Evolutionary conservation across 306 rosid species (phyloP).

Genomic region (Macrotyloma uniflorum): DNA sequence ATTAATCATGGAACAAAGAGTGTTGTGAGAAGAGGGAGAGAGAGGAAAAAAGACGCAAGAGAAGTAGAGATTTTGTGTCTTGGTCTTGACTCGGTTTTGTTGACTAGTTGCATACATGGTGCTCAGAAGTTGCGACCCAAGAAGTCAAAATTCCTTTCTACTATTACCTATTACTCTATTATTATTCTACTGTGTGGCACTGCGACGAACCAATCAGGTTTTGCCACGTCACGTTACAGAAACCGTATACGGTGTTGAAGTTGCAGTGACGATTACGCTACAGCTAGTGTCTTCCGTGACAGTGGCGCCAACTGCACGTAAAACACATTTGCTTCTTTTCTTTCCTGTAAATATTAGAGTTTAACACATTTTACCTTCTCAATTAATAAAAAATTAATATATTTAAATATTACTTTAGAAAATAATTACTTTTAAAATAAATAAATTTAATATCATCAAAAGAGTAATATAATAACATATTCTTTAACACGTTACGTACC

Average conservation of each 20-base stretch:
- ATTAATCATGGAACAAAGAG: background rate
- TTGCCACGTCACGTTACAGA: background rate
- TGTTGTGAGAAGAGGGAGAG: background rate
- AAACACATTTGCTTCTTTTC: too few relatives aligned
- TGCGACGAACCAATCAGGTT: background rate
- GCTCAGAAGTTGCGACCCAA: background rate
- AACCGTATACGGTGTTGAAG: background rate
- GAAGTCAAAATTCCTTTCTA: background rate
- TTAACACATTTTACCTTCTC: background rate
- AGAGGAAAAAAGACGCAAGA: too few relatives aligned
- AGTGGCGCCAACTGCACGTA: constrained; percentile 41
- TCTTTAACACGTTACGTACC: too few relatives aligned
- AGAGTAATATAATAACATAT: too few relatives aligned
- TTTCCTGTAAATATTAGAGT: too few relatives aligned
- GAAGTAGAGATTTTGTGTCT: background rate
- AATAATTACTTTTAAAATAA: too few relatives aligned
- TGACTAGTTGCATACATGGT: background rate
- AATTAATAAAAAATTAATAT: too few relatives aligned
- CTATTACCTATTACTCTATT: background rate
- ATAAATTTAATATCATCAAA: too few relatives aligned
- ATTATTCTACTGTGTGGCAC: background rate
- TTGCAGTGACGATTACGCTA: background rate
- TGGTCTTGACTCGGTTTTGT: constrained; percentile 14
- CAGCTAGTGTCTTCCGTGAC: background rate
- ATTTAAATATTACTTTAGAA: too few relatives aligned